Conservation (phyloP, 345 rosid species). For the Euphorbia lathyris region DNA sequence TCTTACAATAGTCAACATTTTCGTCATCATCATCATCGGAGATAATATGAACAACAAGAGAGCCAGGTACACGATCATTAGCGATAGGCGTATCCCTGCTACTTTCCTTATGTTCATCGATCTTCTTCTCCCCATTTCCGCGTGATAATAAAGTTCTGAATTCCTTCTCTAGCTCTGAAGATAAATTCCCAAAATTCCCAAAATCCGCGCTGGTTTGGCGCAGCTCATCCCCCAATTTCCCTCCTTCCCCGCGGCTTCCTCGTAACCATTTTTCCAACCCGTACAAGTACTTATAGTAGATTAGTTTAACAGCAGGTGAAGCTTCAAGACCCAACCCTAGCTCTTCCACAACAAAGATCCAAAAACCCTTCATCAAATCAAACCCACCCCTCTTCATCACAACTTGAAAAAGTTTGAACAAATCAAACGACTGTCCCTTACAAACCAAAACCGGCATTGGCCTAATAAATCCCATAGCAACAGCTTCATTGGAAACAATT, state of each 20-base stretch:
- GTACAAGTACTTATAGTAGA: slow-evolving; percentile 51
- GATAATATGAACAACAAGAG: slow-evolving; percentile 14
- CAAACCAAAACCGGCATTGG: slow-evolving; percentile 49
- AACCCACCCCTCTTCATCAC: slow-evolving; percentile 63
- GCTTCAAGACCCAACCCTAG: slow-evolving; percentile 41
- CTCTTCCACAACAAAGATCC: slow-evolving; percentile 49
- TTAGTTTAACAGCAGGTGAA: slow-evolving; percentile 43
- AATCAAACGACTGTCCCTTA: slow-evolving; percentile 48
- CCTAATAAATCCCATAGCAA: slow-evolving; percentile 35
- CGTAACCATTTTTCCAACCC: slow-evolving; percentile 52
- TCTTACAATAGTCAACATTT: slow-evolving; percentile 5
- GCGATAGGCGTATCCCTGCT: slow-evolving; percentile 1
- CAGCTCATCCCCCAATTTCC: slow-evolving; percentile 21
- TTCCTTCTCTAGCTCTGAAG: slow-evolving; percentile 42
- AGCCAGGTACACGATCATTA: neutral
- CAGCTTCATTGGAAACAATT: slow-evolving; percentile 39
- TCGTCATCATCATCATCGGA: slow-evolving; percentile 29
- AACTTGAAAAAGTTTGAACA: slow-evolving; percentile 57
- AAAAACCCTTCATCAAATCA: slow-evolving; percentile 49
- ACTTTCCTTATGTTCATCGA: slow-evolving; percentile 16
- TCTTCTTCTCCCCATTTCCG: slow-evolving; percentile 22
- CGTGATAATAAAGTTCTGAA: slow-evolving; percentile 41
- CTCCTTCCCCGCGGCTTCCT: slow-evolving; percentile 21
- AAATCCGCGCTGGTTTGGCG: slow-evolving; percentile 15
- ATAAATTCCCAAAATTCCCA: slow-evolving; percentile 27